These are phyloP conservation scores for Megacollybia marginata DNA, from an alignment of 768 basidiomycete genomes.

Conservation along the genomic window DNA sequence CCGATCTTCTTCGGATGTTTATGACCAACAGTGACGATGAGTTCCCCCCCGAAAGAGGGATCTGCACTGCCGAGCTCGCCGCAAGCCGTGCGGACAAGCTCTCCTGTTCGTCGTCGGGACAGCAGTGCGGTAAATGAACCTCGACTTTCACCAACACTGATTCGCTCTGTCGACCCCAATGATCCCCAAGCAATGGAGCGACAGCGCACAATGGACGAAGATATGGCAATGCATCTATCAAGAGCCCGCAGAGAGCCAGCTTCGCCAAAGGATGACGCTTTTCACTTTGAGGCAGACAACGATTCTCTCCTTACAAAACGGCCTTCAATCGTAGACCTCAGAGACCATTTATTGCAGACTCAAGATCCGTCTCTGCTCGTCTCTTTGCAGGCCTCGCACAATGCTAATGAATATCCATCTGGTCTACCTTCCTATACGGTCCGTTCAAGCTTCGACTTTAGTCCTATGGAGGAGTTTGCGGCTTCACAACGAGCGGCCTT, in stretches of 20 bases:
- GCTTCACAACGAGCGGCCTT: constrained; percentile 56
- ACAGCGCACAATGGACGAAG: constrained; percentile 90
- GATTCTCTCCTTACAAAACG: constrained; percentile 14
- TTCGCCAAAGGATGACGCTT: constrained; percentile 13
- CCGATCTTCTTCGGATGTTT: too few species aligned
- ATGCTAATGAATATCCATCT: constrained; percentile 19
- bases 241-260: constrained; percentile 54
- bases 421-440: constrained; percentile 59
- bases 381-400: constrained; percentile 21
- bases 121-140: constrained; percentile 35
- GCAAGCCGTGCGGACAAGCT: constrained; percentile 28
- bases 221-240: constrained; percentile 81
- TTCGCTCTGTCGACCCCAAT: constrained; percentile 57
- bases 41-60: too few species aligned
- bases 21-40: too few species aligned
- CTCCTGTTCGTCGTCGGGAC: constrained; percentile 30
- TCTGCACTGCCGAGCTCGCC: constrained; percentile 36
- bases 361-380: constrained; percentile 47
- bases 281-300: constrained; percentile 13
- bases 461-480: constrained; percentile 71
- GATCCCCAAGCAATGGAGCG: constrained; percentile 76
- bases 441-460: constrained; percentile 64
- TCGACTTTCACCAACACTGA: constrained; percentile 56
- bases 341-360: constrained; percentile 30
- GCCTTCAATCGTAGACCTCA: constrained; percentile 24